Evolutionary conservation across 2,329 filamentous ascomycete genomes (phyloP).

Genomic region (Trichoderma harzianum): DNA sequence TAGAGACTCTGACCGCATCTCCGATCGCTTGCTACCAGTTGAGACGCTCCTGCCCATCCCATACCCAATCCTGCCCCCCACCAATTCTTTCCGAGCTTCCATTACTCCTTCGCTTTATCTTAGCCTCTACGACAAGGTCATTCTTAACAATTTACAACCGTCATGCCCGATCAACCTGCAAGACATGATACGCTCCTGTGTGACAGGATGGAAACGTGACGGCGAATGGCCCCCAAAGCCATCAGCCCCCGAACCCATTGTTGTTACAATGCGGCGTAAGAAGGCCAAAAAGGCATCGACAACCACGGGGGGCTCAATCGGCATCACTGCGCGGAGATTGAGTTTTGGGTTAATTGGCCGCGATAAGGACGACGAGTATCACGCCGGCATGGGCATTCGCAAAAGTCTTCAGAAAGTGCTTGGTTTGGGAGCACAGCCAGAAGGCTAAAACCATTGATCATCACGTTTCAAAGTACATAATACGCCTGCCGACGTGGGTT

Average conservation of each 20-base stretch:
- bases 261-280: conserved; percentile 36
- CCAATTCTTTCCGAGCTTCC: conserved; percentile 72
- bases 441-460: conserved; percentile 10
- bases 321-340: conserved; percentile 40
- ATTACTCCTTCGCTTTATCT: conserved; percentile 73
- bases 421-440: conserved; percentile 34
- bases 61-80: conserved; percentile 66
- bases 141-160: conserved; percentile 74
- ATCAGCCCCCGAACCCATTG: conserved; percentile 40
- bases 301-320: conserved; percentile 25
- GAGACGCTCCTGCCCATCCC: conserved; percentile 68
- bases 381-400: conserved; percentile 40
- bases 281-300: conserved; percentile 34
- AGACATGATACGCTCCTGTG: conserved; percentile 76
- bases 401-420: conserved; percentile 47
- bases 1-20: conserved; percentile 33
- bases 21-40: conserved; percentile 40
- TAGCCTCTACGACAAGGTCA: conserved; percentile 85
- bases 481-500: background rate
- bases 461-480: background rate
- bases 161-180: conserved; percentile 83
- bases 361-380: conserved; percentile 34
- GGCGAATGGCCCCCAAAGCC: conserved; percentile 78
- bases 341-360: conserved; percentile 47
- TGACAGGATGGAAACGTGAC: conserved; percentile 87